These are phyloP conservation scores for Cucumis hystrix DNA, from an alignment of 306 rosid genomes.

Conservation along the genomic window DNA sequence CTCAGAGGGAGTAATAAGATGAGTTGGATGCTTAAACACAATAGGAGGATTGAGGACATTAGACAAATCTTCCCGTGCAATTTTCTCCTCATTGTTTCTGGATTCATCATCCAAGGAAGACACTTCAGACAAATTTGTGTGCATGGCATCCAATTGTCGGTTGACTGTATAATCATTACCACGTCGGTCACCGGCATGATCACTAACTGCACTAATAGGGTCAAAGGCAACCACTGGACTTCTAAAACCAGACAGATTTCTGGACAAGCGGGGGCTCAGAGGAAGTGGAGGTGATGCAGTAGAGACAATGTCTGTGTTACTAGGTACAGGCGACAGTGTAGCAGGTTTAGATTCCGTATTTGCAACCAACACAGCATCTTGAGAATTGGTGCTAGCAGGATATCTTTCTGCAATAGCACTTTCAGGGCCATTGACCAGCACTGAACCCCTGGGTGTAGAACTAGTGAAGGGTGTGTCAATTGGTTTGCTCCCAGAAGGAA, in stretches of 20 bases:
- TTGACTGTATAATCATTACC: conserved; percentile 57
- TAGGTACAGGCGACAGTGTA: conserved; percentile 32
- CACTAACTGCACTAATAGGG: conserved; percentile 24
- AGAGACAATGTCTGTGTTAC: conserved; percentile 52
- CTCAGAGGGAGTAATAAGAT: conserved; percentile 83
- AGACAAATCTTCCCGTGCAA: conserved; percentile 54
- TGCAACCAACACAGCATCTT: conserved; percentile 37
- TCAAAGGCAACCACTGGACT: conserved; percentile 44
- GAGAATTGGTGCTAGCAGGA: conserved; percentile 38
- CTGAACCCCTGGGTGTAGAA: conserved; percentile 41
- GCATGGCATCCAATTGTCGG: conserved; percentile 50
- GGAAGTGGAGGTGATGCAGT: conserved; percentile 66
- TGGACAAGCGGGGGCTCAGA: conserved; percentile 74
- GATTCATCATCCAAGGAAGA: conserved; percentile 38
- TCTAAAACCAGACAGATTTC: conserved; percentile 72
- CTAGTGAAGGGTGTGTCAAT: conserved; percentile 29
- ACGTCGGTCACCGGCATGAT: conserved; percentile 50
- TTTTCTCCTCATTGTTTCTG: conserved; percentile 45
- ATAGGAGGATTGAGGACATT: conserved; percentile 40
- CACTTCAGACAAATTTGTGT: conserved; percentile 46
- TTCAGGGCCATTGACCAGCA: conserved; percentile 37
- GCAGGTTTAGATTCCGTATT: conserved; percentile 47
- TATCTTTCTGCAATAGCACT: conserved; percentile 38
- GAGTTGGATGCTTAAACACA: conserved; percentile 83
- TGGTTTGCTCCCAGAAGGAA: conserved; percentile 37